phyloP scores from a whole-genome alignment of 768 basidiomycete genomes.

The Pleurotus pulmonarius region DNA sequence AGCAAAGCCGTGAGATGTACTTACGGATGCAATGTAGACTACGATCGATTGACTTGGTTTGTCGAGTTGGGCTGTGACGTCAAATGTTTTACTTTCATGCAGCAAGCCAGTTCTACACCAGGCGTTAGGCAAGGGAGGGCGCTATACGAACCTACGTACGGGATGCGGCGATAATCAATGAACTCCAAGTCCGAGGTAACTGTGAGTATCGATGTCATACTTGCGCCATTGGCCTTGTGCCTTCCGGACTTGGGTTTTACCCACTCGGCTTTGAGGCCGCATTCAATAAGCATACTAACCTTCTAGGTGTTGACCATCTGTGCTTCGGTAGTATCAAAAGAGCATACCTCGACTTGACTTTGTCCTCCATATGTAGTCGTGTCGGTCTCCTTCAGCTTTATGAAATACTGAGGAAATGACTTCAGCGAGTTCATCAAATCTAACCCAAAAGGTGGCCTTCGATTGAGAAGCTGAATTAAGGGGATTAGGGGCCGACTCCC shows the following conservation, averaged over 20 bases:
- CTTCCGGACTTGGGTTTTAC: constrained; percentile 26
- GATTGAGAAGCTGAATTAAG: constrained; percentile 61
- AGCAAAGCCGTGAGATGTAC: constrained; percentile 13
- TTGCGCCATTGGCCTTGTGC: constrained; percentile 36
- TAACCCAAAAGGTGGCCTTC: constrained; percentile 69
- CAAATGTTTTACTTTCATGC: constrained; percentile 54
- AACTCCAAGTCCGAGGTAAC: constrained; percentile 72
- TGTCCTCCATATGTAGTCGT: constrained; percentile 41
- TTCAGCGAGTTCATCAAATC: constrained; percentile 58
- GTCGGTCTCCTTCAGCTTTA: constrained; percentile 47
- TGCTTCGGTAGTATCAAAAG: background rate
- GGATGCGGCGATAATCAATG: constrained; percentile 77
- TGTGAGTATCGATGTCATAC: constrained; percentile 72
- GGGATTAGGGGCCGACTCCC: too few relatives aligned
- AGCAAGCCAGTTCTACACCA: constrained; percentile 63
- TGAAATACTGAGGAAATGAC: constrained; percentile 63
- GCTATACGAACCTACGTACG: constrained; percentile 38
- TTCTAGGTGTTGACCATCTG: background rate
- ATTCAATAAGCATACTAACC: constrained; percentile 49
- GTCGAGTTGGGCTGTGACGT: constrained; percentile 52
- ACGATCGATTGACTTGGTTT: constrained; percentile 73
- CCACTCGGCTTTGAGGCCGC: constrained; percentile 40
- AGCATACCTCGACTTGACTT: constrained; percentile 45
- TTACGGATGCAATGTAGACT: constrained; percentile 62
- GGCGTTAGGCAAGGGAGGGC: background rate